Base-by-base conservation (phyloP, 805 yeast genomes). In the Lipomyces yamanashiensis region DNA sequence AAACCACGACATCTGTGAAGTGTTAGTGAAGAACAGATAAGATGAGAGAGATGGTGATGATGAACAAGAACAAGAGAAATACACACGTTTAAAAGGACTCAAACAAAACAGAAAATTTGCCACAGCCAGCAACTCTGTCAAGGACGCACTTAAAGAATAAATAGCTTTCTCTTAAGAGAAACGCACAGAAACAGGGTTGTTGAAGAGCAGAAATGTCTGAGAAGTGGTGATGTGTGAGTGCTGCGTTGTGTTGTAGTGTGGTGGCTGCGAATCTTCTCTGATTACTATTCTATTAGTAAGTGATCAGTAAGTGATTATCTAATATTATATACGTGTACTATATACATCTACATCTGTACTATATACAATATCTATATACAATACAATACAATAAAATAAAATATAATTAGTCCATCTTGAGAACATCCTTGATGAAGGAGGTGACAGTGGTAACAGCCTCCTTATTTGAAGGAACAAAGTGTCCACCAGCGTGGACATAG, bases 401-500 rank as follows among this genome's bases (percentile, higher is more conserved):
- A 28, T 28, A 28, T 21, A 28, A 7, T 43, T 43, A 54, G 34
- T 54, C 60, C 54, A 40, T 50, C 48, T 19, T 17, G 39, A 60
- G 19, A 37, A 44, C 43, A 17, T 43, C 44, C 43, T 49, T 47
- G 28, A 74, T 61, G 69, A 78, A 77, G 7, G 63, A 63, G 2
- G 70, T 65, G 13, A 79, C 75, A 2, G 72, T 67, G 12, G 70
- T 71, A 5, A 78, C 73, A 51, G 80, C 76, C 61, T 82, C 84
- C 74, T 88, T 88, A 58, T 91, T 87, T 76, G 91, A 91, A 34
- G 98, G 98, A 54, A 92, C 96, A 77, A 89, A 92, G 74, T 93
- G 99, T 1, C 98, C 98, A 66, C 98, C 98, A 9, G 97, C 97
- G 72, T 93, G 99, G 68, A 84, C 87, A 62, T 87, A 77, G 12